Conservation (phyloP, 257 asterid genomes). For the Rauvolfia tetraphylla region DNA sequence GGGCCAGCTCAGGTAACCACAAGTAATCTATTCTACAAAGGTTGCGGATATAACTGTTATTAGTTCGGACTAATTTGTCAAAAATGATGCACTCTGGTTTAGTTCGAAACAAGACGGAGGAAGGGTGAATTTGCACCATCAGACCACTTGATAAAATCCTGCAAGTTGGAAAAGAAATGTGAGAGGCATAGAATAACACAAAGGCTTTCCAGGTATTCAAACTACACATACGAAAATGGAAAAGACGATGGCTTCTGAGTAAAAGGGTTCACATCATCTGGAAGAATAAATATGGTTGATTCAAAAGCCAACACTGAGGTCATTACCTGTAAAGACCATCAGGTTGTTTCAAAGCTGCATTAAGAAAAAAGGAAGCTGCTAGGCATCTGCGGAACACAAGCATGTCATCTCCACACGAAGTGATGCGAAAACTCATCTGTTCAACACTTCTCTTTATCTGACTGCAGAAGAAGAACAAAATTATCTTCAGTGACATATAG, state of each 20-base stretch:
- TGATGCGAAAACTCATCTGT: slow-evolving; percentile 69
- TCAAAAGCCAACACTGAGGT: not conserved
- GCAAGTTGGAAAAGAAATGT: slow-evolving; percentile 22
- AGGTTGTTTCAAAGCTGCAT: slow-evolving; percentile 92
- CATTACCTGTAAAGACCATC: slow-evolving; percentile 84
- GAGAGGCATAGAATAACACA: not conserved
- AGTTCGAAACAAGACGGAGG: slow-evolving; percentile 67
- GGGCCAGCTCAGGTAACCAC: slow-evolving; percentile 93
- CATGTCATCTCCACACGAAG: slow-evolving; percentile 86
- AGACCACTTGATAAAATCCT: slow-evolving; percentile 90
- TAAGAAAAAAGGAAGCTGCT: slow-evolving; percentile 93
- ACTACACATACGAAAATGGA: not conserved
- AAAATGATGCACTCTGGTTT: slow-evolving; percentile 91
- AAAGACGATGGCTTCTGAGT: not conserved
- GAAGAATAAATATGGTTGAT: not conserved
- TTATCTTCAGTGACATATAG: slow-evolving; percentile 10
- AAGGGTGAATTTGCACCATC: slow-evolving; percentile 84
- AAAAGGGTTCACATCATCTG: not conserved
- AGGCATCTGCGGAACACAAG: slow-evolving; percentile 74
- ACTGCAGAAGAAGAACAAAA: slow-evolving; percentile 37
- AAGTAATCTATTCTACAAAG: slow-evolving; percentile 71
- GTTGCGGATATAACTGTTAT: slow-evolving; percentile 67
- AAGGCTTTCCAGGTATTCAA: not conserved
- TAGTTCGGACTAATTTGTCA: slow-evolving; percentile 73
- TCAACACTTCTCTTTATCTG: slow-evolving; percentile 72